Percentiles rank a stretch among this genome's conserved stretches.
phyloP scores from a whole-genome alignment of 139 green algal genomes.

The Micromonas pusilla region DNA sequence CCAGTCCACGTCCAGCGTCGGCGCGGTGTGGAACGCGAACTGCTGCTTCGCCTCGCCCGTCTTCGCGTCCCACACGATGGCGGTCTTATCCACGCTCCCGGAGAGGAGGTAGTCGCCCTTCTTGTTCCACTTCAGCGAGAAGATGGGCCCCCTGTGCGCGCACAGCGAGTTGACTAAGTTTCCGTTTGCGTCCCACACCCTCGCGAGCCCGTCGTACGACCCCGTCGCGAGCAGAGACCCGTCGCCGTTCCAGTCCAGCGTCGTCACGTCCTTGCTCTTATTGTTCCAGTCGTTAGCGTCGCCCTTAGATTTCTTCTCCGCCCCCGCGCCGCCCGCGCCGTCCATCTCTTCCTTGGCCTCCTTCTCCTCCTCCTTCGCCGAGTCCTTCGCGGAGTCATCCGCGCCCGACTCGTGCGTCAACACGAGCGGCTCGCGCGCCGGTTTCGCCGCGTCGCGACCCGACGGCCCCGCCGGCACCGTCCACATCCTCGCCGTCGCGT shows the following conservation, averaged over 20 bases:
- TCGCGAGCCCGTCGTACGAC: constrained; percentile 72
- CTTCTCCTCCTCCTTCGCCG: background rate
- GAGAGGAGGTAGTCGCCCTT: constrained; percentile 75
- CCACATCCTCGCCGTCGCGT: constrained; percentile 79
- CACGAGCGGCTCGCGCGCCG: constrained; percentile 30
- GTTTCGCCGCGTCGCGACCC: background rate
- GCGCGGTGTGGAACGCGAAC: constrained; percentile 67
- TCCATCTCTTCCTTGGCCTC: constrained; percentile 13
- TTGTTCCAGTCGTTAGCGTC: constrained; percentile 1
- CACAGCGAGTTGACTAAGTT: constrained; percentile 64
- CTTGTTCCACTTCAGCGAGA: constrained; percentile 89
- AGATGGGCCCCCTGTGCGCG: constrained; percentile 76
- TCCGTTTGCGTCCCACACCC: constrained; percentile 66
- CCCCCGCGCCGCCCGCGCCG: background rate
- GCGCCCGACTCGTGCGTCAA: constrained; percentile 41
- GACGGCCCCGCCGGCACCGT: constrained; percentile 44
- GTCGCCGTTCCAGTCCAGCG: constrained; percentile 82
- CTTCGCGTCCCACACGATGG: constrained; percentile 70
- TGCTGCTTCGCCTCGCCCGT: constrained; percentile 64
- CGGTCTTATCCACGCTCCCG: constrained; percentile 76
- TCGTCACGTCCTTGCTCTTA: constrained; percentile 80
- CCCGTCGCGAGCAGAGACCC: constrained; percentile 76
- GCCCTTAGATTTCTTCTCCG: constrained; percentile 37
- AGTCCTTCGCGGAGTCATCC: background rate
- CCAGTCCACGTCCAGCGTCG: constrained; percentile 88